Evolutionary conservation across 2,329 filamentous ascomycete species (phyloP).

Genomic region (Apiospora sp.): DNA sequence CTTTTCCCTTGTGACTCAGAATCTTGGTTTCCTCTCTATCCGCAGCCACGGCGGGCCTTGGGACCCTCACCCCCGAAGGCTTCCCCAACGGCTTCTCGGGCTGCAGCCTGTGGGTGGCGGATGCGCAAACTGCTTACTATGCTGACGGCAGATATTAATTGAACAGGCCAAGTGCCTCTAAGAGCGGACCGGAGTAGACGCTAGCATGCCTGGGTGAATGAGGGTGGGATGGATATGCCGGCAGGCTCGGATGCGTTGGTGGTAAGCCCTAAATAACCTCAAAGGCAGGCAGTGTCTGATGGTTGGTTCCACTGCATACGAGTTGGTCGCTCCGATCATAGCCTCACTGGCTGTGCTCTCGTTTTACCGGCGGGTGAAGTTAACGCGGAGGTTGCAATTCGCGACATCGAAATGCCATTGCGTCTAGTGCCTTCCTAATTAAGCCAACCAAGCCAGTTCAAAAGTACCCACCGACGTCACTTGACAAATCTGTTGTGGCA

Average conservation of each 20-base stretch:
- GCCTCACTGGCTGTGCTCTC: too few relatives aligned
- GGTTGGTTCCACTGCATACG: too few relatives aligned
- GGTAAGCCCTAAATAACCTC: neutral
- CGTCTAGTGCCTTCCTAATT: neutral
- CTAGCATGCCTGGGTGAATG: neutral
- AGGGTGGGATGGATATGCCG: neutral
- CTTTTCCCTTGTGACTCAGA: too few relatives aligned
- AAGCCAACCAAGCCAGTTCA: neutral
- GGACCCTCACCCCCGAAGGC: too few relatives aligned
- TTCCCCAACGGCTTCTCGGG: neutral
- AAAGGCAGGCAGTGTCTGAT: neutral
- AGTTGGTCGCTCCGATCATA: too few relatives aligned
- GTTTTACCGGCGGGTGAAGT: neutral
- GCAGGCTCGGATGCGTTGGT: neutral
- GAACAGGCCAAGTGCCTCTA: neutral
- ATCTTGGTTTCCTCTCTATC: too few relatives aligned
- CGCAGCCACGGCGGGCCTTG: too few relatives aligned
- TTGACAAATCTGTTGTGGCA: neutral
- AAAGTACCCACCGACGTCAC: neutral
- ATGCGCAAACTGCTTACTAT: neutral
- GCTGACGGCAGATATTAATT: constrained; percentile 3
- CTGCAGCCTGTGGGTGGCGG: neutral
- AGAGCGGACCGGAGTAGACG: neutral
- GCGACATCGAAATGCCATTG: neutral
- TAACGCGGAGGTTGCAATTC: neutral